These are phyloP conservation scores for Endotrypanum monterogeii DNA, from an alignment of 208 protist genomes.

Conservation along the genomic window DNA sequence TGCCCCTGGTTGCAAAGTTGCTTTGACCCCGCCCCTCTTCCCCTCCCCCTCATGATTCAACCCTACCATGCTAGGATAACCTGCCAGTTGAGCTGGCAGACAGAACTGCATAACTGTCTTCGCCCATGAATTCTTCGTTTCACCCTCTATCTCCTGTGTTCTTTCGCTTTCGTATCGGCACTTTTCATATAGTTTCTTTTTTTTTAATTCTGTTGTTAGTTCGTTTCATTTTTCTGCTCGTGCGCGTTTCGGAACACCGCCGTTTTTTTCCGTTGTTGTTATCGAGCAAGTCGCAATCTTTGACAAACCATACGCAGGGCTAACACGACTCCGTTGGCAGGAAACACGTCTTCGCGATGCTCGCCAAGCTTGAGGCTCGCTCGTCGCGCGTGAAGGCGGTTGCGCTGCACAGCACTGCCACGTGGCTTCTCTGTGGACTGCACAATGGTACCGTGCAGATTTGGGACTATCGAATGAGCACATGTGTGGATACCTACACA, in stretches of 20 bases:
- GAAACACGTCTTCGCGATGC: slow-evolving; percentile 34
- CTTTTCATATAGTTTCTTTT: too few species aligned
- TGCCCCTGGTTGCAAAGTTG: too few species aligned
- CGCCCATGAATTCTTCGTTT: too few species aligned
- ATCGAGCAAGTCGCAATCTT: neutral
- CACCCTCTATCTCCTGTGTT: too few species aligned
- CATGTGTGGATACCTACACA: slow-evolving; percentile 96
- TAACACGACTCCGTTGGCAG: neutral
- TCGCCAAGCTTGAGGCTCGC: slow-evolving; percentile 98
- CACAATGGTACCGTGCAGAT: slow-evolving; percentile 99
- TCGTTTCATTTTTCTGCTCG: neutral
- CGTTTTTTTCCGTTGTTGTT: too few species aligned
- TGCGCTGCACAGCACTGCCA: slow-evolving; percentile 97
- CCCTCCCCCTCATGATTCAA: too few species aligned
- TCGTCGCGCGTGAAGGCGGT: slow-evolving; percentile 98
- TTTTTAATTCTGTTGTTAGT: neutral
- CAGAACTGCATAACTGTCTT: too few species aligned
- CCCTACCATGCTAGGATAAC: too few species aligned
- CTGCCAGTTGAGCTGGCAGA: too few species aligned
- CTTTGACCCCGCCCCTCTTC: too few species aligned
- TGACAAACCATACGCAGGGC: neutral
- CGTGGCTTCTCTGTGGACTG: slow-evolving; percentile 98
- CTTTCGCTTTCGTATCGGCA: neutral
- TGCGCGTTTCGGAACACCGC: neutral
- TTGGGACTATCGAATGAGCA: slow-evolving; percentile 99